Evolutionary conservation across 2,329 filamentous ascomycete species (phyloP), one percentile per base, ranked within the genome.

Genomic region (Hypoxylon sp.): DNA sequence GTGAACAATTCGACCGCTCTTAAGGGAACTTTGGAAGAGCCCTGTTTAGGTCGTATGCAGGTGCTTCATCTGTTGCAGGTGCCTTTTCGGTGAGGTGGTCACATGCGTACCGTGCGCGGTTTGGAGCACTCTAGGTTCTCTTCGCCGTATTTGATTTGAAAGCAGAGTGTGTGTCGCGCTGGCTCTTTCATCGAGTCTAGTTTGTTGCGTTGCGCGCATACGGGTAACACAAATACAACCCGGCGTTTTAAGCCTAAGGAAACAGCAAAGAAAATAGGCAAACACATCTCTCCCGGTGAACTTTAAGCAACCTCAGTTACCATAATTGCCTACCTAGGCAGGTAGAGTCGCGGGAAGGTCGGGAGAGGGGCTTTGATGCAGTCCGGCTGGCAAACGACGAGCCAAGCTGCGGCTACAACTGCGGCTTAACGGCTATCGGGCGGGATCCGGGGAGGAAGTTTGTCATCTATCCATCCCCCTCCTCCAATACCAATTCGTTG

Each of bases 341-440:
- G 13, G 10, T 33, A 33, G 11, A 3, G 48, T 10, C 15, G 23
- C 46, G 21, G 11, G 17, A 40, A 15, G 27, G 15, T 18, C 21
- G 33, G 26, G 13, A 26, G 48, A n/a, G n/a, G n/a, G n/a, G n/a
- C n/a, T n/a, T 24, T 37, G 3, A 42, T 27, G n/a, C 35, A 29
- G 35, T 18, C 24, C 40, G 24, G 21, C 6, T 11, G 43, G 38
- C 27, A 23, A 26, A 15, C 17, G 15, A 33, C 35, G 31, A 31
- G 43, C 26, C 33, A 11, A n/a, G 27, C 21, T 23, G 26, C 58
- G 58, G 55, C 55, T 58, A 18, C n/a, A n/a, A n/a, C n/a, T 40
- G 37, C 41, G 41, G 41, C 41, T 45, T 20, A 11, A 27, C 55
- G 59, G 55, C 51, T 62, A 40, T 59, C 51, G 55, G 59, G 41